phyloP scores from a whole-genome alignment of 371 early-diverging fungal species.

The Mortierella polycephala region DNA sequence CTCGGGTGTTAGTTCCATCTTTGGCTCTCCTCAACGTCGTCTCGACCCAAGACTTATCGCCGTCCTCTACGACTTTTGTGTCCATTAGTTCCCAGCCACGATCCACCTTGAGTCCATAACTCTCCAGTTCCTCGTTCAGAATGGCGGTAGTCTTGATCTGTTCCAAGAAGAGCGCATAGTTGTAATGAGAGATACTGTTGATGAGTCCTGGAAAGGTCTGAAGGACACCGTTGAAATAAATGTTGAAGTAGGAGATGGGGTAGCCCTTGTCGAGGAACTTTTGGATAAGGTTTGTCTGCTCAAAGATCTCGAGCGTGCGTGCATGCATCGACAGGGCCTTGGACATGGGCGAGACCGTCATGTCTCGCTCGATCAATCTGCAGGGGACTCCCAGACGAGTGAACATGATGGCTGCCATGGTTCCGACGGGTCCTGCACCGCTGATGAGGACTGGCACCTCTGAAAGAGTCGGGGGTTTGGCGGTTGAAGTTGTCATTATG shows the following conservation, averaged over 20 bases:
- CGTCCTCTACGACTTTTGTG: slow-evolving; percentile 34
- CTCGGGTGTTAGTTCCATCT: slow-evolving; percentile 29
- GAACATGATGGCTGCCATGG: slow-evolving; percentile 41
- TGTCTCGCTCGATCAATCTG: slow-evolving; percentile 43
- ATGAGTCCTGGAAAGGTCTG: slow-evolving; percentile 14
- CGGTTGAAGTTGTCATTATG: not conserved
- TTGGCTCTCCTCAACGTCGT: slow-evolving; percentile 35
- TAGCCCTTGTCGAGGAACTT: slow-evolving; percentile 32
- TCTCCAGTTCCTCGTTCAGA: slow-evolving; percentile 25
- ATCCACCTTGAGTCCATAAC: slow-evolving; percentile 27
- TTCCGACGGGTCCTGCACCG: slow-evolving; percentile 55
- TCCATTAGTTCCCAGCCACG: slow-evolving; percentile 55
- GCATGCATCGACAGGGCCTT: slow-evolving; percentile 47
- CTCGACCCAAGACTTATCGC: slow-evolving; percentile 30
- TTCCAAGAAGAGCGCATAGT: slow-evolving; percentile 51
- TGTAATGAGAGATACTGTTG: slow-evolving; percentile 46
- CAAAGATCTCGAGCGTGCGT: slow-evolving; percentile 51
- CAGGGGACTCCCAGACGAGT: slow-evolving; percentile 40
- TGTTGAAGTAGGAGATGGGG: slow-evolving; percentile 26
- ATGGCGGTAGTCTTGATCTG: slow-evolving; percentile 40
- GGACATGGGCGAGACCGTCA: slow-evolving; percentile 26
- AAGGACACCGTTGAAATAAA: slow-evolving; percentile 31
- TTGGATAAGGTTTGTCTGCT: slow-evolving; percentile 32
- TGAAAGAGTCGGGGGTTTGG: not conserved
- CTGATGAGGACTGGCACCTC: slow-evolving; percentile 51